Conservation (phyloP, 2,329 filamentous ascomycete species). For the Arthrobotrys musiformis region DNA sequence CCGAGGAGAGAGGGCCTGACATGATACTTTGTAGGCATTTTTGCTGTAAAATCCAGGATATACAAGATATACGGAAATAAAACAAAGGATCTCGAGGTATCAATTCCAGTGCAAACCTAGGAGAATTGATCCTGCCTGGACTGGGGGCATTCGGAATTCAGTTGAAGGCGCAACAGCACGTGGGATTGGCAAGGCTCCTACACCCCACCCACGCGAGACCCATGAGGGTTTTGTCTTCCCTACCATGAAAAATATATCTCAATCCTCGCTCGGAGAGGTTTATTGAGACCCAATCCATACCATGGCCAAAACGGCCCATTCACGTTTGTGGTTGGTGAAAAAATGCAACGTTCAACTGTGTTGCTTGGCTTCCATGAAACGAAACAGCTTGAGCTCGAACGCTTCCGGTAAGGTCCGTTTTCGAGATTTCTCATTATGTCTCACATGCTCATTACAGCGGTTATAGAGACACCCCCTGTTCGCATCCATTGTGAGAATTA, state of each 20-base stretch:
- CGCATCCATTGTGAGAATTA: background rate
- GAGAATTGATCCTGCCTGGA: no score
- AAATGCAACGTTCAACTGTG: background rate
- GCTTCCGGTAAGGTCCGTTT: background rate
- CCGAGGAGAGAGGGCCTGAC: background rate
- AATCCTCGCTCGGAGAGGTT: constrained; percentile 1
- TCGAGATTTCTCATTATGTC: constrained; percentile 6
- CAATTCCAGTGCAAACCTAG: no score
- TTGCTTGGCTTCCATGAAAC: background rate
- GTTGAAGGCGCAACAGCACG: no score
- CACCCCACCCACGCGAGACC: background rate
- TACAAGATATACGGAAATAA: no score
- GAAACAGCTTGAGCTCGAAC: no score
- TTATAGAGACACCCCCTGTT: background rate
- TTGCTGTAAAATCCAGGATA: no score
- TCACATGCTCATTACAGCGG: constrained; percentile 4
- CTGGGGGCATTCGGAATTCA: no score
- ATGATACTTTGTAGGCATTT: background rate
- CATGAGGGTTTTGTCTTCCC: background rate
- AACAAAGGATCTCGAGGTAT: no score
- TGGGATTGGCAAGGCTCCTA: background rate
- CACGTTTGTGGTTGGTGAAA: background rate
- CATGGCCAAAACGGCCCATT: background rate
- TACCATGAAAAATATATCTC: background rate
- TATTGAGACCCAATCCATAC: background rate